Evolutionary conservation across 2,329 filamentous ascomycete genomes (phyloP), one percentile per base, ranked within the genome.

Genomic region (Talaromyces sp.): DNA sequence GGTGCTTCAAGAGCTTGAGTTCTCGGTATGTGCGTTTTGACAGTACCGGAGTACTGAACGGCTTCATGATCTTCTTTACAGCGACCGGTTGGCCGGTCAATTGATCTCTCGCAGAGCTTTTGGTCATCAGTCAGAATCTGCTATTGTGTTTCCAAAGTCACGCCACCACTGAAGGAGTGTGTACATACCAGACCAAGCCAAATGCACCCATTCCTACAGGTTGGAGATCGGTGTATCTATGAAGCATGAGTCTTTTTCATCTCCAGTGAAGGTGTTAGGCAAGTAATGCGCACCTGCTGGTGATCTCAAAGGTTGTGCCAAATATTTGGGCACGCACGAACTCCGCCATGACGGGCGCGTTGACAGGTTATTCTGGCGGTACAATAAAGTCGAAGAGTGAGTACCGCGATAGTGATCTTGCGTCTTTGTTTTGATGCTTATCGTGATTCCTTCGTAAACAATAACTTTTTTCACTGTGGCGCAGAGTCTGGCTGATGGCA

Each of bases 51-150:
- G 95, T 99, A 85, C 93, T 97, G 82, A 99, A 99, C 10, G 95
- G 95, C 84, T 98, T 99, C 94, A 99, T 98, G 76, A 99, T 99
- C 87, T 99, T 99, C 87, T 99, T 99, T 77, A 99, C 93, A 66
- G 95, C 95, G 67, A 99, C 95, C 80, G 93, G 93, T 80, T 97
- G 93, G 78, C 87, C 91, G 67, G 95, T 98, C 80, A 99, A 92
- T 83, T 98, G 93, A 79, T 99, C 95, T 82, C 93, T 94, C 65
- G 95, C 95, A 69, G 95, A 98, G 82, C 94, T 98, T 77, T 37
- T 19, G 5, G 39, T 35, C 19, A 63, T 58, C 48, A 35, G 52
- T 74, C 67, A 74, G 70, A 62, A 60, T 33, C n/a, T 19, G n/a
- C n/a, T 33, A 41, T 60, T 60, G 27, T 54, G 11, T 14, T 57